These are phyloP conservation scores for Debaryomycetaceae sp. DNA, from an alignment of 1,139 yeast species.

Conservation along the genomic window DNA sequence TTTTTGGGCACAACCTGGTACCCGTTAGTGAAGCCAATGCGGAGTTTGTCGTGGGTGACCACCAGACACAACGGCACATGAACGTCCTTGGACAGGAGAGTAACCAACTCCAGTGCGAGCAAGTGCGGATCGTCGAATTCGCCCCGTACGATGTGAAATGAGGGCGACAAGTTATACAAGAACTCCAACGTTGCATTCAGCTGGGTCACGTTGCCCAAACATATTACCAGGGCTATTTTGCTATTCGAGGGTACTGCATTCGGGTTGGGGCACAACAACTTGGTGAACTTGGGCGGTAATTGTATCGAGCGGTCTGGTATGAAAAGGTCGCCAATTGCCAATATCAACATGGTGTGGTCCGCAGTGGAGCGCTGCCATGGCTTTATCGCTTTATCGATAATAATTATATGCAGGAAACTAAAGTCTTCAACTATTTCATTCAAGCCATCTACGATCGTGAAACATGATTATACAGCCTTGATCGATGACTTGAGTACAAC, in stretches of 20 bases:
- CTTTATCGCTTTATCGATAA: neutral
- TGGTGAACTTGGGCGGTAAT: slow-evolving; percentile 56
- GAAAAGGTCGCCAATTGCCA: slow-evolving; percentile 86
- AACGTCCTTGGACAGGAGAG: slow-evolving; percentile 17
- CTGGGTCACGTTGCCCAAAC: slow-evolving; percentile 82
- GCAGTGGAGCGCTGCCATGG: too few species aligned
- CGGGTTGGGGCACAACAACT: slow-evolving; percentile 57
- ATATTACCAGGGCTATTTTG: slow-evolving; percentile 78
- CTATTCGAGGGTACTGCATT: slow-evolving; percentile 42
- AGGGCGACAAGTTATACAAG: slow-evolving; percentile 63
- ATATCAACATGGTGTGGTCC: slow-evolving; percentile 58
- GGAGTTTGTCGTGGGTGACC: slow-evolving; percentile 64
- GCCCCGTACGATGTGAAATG: slow-evolving; percentile 75
- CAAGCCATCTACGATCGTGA: neutral
- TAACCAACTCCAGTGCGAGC: slow-evolving; percentile 29
- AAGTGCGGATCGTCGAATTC: slow-evolving; percentile 50
- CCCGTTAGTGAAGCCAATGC: slow-evolving; percentile 84
- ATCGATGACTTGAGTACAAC: neutral
- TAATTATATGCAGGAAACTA: neutral
- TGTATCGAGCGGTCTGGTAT: slow-evolving; percentile 82
- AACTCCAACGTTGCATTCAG: slow-evolving; percentile 61
- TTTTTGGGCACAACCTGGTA: slow-evolving; percentile 77
- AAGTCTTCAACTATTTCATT: neutral
- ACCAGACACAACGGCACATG: slow-evolving; percentile 61
- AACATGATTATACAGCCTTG: neutral